Evolutionary conservation across 2,329 filamentous ascomycete genomes (phyloP).

Genomic region (Nemania sp.): DNA sequence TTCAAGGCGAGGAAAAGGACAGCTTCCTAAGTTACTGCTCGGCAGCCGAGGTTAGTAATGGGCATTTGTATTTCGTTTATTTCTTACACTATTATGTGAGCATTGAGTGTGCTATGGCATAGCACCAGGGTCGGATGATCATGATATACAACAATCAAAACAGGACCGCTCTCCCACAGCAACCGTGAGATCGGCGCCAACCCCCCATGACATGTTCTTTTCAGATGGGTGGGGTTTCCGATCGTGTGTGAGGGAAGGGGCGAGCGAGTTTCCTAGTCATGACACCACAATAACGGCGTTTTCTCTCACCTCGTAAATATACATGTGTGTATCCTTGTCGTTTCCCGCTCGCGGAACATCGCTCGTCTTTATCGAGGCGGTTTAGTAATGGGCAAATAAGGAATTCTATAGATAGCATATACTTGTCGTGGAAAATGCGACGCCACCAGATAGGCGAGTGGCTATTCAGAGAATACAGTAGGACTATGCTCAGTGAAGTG

Average conservation of each 20-base stretch:
- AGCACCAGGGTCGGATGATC: conserved; percentile 12
- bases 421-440: conserved; percentile 3
- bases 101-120: conserved; percentile 20
- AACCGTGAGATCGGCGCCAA: not conserved
- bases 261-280: not conserved
- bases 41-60: conserved; percentile 4
- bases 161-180: not conserved
- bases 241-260: not conserved
- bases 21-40: not conserved
- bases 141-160: conserved; percentile 12
- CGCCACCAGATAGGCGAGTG: not conserved
- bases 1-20: conserved; percentile 29
- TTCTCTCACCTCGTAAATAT: no score
- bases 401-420: not conserved
- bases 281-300: no score
- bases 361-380: no score
- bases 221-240: not conserved
- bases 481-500: no score
- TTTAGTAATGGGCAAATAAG: no score
- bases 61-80: conserved; percentile 15
- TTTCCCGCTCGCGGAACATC: no score
- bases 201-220: not conserved
- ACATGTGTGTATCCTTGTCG: not conserved
- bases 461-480: not conserved
- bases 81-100: conserved; percentile 10